phyloP scores from a whole-genome alignment of 257 asterid species.

The Ilex aquifolium region DNA sequence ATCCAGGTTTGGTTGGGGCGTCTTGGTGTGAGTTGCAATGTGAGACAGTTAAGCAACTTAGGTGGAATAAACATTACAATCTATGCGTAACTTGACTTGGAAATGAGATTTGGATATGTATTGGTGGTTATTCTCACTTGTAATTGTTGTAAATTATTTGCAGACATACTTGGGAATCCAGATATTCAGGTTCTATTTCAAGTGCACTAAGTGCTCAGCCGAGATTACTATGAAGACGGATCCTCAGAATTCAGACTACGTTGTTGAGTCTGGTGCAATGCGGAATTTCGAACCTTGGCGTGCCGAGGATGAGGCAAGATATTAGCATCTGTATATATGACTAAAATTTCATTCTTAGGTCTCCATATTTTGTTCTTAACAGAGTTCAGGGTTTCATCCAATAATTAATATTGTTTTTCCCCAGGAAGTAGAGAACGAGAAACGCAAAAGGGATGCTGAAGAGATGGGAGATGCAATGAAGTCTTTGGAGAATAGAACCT shows the following conservation, averaged over 20 bases:
- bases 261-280: conserved; percentile 78
- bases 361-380: neutral
- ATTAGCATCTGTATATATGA: neutral
- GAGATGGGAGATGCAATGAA: conserved; percentile 99
- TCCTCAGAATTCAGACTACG: conserved; percentile 83
- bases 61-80: no score
- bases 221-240: conserved; percentile 87
- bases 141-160: conserved; percentile 12
- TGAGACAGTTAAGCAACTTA: no score
- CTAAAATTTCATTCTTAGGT: neutral
- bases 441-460: conserved; percentile 58
- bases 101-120: no score
- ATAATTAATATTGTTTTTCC: conserved; percentile 1
- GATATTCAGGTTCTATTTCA: conserved; percentile 77
- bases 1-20: no score
- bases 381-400: conserved; percentile 1
- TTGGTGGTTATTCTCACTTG: neutral
- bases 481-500: conserved; percentile 77
- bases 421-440: conserved; percentile 56
- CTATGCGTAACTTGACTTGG: no score
- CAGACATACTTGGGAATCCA: conserved; percentile 90
- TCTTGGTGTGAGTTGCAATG: no score
- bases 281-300: conserved; percentile 96
- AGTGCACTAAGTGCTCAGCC: conserved; percentile 83
- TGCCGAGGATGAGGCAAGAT: conserved; percentile 64